phyloP scores from a whole-genome alignment of 805 yeast species.

The Helenozyma rhizophorensis region DNA sequence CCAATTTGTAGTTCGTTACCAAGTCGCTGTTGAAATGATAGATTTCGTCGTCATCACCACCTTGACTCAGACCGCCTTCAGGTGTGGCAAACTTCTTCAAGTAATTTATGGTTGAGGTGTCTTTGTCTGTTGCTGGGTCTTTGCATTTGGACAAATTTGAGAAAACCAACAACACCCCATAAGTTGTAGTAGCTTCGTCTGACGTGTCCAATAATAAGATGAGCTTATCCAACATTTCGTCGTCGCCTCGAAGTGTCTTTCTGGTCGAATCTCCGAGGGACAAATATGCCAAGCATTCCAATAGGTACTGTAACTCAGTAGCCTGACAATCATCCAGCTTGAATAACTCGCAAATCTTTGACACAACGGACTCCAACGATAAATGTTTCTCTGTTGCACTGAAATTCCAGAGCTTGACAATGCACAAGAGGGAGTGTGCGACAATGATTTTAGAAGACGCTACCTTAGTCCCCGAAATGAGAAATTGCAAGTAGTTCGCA shows the following conservation, averaged over 20 bases:
- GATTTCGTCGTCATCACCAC: conserved; percentile 22
- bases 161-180: conserved; percentile 41
- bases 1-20: conserved; percentile 20
- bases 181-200: conserved; percentile 17
- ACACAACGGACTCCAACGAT: conserved; percentile 8
- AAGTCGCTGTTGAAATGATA: conserved; percentile 29
- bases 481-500: conserved; percentile 9
- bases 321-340: neutral
- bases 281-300: conserved; percentile 14
- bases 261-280: conserved; percentile 10
- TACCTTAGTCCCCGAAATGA: conserved; percentile 9
- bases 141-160: conserved; percentile 35
- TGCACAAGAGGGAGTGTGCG: conserved; percentile 13
- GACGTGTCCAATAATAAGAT: conserved; percentile 12
- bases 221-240: conserved; percentile 9
- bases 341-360: conserved; percentile 3
- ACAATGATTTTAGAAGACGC: neutral
- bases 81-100: conserved; percentile 36
- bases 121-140: conserved; percentile 22
- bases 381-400: conserved; percentile 13
- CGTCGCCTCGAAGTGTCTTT: conserved; percentile 9
- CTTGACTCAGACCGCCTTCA: conserved; percentile 16
- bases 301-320: conserved; percentile 1
- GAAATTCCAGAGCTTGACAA: conserved; percentile 17
- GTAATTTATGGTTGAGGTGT: conserved; percentile 29